Evolutionary conservation across 768 basidiomycete genomes (phyloP), one percentile per base, ranked within the genome.

Genomic region (Boletus rubroflammeus): DNA sequence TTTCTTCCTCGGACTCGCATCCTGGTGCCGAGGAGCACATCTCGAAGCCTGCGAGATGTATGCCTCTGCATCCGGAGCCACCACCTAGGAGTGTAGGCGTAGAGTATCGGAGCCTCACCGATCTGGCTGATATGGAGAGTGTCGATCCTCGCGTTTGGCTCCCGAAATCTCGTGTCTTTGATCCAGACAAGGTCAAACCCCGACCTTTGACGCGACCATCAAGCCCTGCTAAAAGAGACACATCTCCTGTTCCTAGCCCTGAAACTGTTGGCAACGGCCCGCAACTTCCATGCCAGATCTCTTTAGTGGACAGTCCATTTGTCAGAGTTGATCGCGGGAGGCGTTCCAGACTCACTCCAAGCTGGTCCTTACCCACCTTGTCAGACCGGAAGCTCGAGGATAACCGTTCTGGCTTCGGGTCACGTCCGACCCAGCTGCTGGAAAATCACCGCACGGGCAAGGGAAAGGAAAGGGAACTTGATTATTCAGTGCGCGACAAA

Each of bases 131-230:
- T 19, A 32, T 25, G 31, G 28, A 53, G 50, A 41, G 41, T 4
- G 46, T 58, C 35, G 69, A 69, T 48, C 35, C 69, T 45, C 68
- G 68, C 9, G 14, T 69, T 17, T 71, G 69, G 68, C 49, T 57
- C 38, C 68, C 69, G 6, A 49, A 50, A 42, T 29, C 59, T 21
- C 69, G 60, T 9, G 14, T 50, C 29, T 71, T 67, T 40, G 56
- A 71, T 47, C 63, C 67, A 14, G 57, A 53, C 53, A 67, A 62
- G 43, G 49, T 71, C 41, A 69, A 69, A 44, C 40, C 53, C 38
- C 46, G 58, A 48, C 59, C 65, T 38, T 29, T 34, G 46, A 63
- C 63, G 28, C 60, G 65, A 35, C 51, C 67, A 13, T 46, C 67
- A n/a, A 67, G 65, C 41, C 65, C 65, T 17, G 36, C 13, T 3